Conservation (phyloP, 2,329 filamentous ascomycete genomes). For the Biscogniauxia marginata region DNA sequence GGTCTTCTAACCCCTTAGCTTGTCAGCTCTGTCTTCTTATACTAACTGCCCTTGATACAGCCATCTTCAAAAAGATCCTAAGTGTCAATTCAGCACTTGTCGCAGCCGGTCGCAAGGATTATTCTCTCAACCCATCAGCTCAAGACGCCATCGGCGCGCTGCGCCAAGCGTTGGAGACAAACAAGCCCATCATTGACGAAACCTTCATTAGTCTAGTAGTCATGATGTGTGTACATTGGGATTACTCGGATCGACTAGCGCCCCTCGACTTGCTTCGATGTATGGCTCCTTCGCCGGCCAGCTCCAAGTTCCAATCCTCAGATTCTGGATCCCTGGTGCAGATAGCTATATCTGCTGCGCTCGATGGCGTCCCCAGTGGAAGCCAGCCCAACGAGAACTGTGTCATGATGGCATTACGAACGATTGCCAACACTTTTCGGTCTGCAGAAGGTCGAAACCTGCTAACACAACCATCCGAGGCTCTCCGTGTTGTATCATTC, state of each 20-base stretch:
- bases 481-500: constrained; percentile 58
- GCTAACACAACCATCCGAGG: constrained; percentile 54
- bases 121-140: constrained; percentile 72
- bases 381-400: constrained; percentile 69
- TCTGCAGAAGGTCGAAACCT: constrained; percentile 68
- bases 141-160: constrained; percentile 61
- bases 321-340: constrained; percentile 60
- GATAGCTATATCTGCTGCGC: constrained; percentile 39
- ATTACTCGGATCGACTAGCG: constrained; percentile 75
- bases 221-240: constrained; percentile 76
- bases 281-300: constrained; percentile 65
- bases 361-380: constrained; percentile 52
- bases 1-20: constrained; percentile 12
- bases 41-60: constrained; percentile 28
- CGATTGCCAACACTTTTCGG: constrained; percentile 80
- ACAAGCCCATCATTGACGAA: constrained; percentile 48
- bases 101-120: constrained; percentile 67
- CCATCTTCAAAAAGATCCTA: constrained; percentile 73
- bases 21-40: background rate
- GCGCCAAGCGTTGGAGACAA: constrained; percentile 61
- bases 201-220: constrained; percentile 63
- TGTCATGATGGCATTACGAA: constrained; percentile 80
- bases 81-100: constrained; percentile 74
- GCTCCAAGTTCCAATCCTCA: constrained; percentile 59
- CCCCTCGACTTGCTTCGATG: constrained; percentile 87